These are phyloP conservation scores for Tuber indicum DNA, from an alignment of 495 filamentous ascomycete genomes.

Conservation along the genomic window DNA sequence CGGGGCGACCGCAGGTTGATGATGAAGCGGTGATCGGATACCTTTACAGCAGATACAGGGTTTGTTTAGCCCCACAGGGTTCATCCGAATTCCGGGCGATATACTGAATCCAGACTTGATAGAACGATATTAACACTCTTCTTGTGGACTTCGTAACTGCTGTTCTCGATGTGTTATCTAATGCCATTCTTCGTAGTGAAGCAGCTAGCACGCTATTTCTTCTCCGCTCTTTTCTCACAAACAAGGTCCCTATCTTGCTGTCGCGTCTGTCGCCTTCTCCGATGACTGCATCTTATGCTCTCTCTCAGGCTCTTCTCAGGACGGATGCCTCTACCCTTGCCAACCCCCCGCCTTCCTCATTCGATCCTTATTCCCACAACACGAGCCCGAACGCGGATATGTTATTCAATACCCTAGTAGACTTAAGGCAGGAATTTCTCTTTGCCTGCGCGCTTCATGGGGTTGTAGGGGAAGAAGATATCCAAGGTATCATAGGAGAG, in stretches of 20 bases:
- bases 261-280: conserved; percentile 52
- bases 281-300: conserved; percentile 39
- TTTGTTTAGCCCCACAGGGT: conserved; percentile 38
- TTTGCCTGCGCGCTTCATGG: conserved; percentile 84
- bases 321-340: conserved; percentile 46
- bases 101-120: conserved; percentile 18
- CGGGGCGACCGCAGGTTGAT: conserved; percentile 74
- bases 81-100: background rate
- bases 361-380: conserved; percentile 36
- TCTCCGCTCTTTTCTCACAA: conserved; percentile 86
- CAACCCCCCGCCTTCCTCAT: conserved; percentile 32
- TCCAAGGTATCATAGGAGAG: conserved; percentile 75
- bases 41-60: conserved; percentile 73
- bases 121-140: conserved; percentile 69
- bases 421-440: conserved; percentile 80
- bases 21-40: conserved; percentile 71
- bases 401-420: conserved; percentile 31
- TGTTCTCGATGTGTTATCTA: conserved; percentile 81
- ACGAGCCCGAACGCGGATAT: conserved; percentile 34
- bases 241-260: conserved; percentile 81
- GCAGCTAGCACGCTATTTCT: conserved; percentile 62
- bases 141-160: conserved; percentile 76
- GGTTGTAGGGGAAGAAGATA: conserved; percentile 68
- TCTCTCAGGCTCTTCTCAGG: conserved; percentile 38
- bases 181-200: conserved; percentile 74